phyloP scores from a whole-genome alignment of 2,329 filamentous ascomycete genomes.

The Apiospora saccharicola region DNA sequence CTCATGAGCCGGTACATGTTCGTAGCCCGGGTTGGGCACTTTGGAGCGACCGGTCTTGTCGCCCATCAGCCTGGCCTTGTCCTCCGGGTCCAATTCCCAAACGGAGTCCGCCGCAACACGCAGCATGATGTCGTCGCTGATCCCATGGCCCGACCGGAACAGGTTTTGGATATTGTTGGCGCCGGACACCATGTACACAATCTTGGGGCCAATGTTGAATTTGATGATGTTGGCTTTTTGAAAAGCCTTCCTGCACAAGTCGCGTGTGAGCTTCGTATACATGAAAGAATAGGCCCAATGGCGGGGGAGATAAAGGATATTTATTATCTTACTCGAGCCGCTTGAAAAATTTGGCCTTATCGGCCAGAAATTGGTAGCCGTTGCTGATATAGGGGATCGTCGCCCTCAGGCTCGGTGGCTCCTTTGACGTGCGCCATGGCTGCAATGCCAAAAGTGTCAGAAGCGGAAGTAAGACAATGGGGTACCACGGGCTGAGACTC shows the following conservation, averaged over 20 bases:
- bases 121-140: slow-evolving; percentile 27
- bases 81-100: slow-evolving; percentile 29
- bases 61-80: slow-evolving; percentile 29
- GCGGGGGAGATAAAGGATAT: not conserved
- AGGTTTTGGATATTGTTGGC: slow-evolving; percentile 32
- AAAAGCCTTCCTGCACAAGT: not conserved
- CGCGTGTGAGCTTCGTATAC: not conserved
- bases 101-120: slow-evolving; percentile 28
- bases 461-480: not conserved
- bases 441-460: slow-evolving; percentile 2
- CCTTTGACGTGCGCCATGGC: slow-evolving; percentile 5
- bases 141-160: slow-evolving; percentile 22
- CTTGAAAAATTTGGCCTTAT: slow-evolving; percentile 25
- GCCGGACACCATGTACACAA: slow-evolving; percentile 30
- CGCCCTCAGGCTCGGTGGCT: slow-evolving; percentile 23
- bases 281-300: not conserved
- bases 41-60: slow-evolving; percentile 32
- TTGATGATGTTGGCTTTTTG: slow-evolving; percentile 25
- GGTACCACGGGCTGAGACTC: slow-evolving; percentile 9
- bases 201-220: slow-evolving; percentile 28
- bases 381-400: slow-evolving; percentile 30
- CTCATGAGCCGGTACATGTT: slow-evolving; percentile 28
- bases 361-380: slow-evolving; percentile 27
- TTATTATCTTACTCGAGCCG: slow-evolving; percentile 23
- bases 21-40: slow-evolving; percentile 31